Base-by-base conservation (phyloP, 768 basidiomycete species). In the Epithele typhae region DNA sequence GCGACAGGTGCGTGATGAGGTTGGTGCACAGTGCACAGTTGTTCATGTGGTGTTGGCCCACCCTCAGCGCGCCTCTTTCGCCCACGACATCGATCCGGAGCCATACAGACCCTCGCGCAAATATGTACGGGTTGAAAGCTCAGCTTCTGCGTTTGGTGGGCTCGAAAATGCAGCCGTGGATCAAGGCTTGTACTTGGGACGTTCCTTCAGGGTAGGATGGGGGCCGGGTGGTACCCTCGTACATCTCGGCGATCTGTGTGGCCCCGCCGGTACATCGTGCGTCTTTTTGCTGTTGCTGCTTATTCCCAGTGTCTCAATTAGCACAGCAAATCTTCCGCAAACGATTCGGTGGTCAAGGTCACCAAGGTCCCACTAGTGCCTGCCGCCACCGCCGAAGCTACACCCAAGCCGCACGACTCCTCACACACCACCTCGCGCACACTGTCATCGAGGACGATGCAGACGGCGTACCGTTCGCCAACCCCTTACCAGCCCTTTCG, bases 141-240 rank as follows among this genome's bases (percentile, higher is more conserved):
- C 81, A 1, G 77, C 81, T 9, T 91, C 91, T 10, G 69, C 78
- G 14, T 79, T 79, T 1, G 70, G 69, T 25, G 84, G 79, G 4
- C 69, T 72, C 36, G 92, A 95, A 63, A 77, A 74, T 3, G 71
- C 76, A 23, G 67, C 81, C 36, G 70, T 81, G 10, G 95, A 99
- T 64, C 87, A 90, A 14, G 94, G 92, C 0, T 70, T 97, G 27
- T 77, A 87, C 1, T 69, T 93, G 46, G 93, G 93, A 11, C 78
- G 92, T 15, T 90, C 88, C 11, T 96, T 92, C 64, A 77, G 92
- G 46, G 90, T 87, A 2, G 83, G 90, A 4, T 98, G 93, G 92
- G 91, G 94, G 17, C 84, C 88, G 1, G 76, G 78, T 30, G 92
- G 92, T 0, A 73, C 71, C 32, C 60, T 97, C 6, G 82, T 83